A percentile compares a stretch with the other conserved stretches of the same genome.
phyloP scores from a whole-genome alignment of 768 basidiomycete genomes.

The Leccinum subtestaceum region DNA sequence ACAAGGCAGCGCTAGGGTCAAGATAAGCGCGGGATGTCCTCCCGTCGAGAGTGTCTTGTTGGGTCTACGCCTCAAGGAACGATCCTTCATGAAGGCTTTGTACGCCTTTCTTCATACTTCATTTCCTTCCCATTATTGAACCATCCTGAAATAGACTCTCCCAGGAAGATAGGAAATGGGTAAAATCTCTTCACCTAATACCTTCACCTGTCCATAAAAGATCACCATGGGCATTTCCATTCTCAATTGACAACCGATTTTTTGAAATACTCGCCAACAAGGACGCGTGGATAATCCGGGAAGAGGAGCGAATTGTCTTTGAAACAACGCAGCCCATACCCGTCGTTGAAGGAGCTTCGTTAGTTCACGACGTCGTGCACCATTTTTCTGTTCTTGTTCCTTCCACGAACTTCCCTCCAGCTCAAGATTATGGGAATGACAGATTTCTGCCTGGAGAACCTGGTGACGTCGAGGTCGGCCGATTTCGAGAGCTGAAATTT shows the following conservation, averaged over 20 bases:
- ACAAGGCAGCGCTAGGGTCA: conserved; percentile 13
- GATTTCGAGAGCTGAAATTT: neutral
- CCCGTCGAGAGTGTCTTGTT: conserved; percentile 3
- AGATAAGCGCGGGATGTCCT: conserved; percentile 16
- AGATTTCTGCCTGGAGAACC: neutral
- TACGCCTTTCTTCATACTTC: neutral
- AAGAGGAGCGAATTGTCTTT: conserved; percentile 20
- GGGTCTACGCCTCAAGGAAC: conserved; percentile 21
- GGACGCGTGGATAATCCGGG: conserved; percentile 15
- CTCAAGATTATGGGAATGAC: neutral
- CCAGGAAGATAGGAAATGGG: neutral
- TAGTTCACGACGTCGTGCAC: conserved; percentile 2
- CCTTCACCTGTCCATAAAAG: too few species aligned
- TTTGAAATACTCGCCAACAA: conserved; percentile 6
- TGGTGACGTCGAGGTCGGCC: neutral
- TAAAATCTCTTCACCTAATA: neutral
- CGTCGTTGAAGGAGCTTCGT: neutral
- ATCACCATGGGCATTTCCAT: neutral
- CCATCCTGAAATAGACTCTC: neutral
- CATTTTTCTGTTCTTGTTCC: conserved; percentile 19
- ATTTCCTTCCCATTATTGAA: neutral
- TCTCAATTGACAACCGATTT: neutral
- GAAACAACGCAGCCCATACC: conserved; percentile 13
- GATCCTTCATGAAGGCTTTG: conserved; percentile 15
- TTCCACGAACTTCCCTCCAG: conserved; percentile 21